Percentiles rank a stretch among this genome's conserved stretches.
These are phyloP conservation scores for Chaetothyriales sp. DNA, from an alignment of 2,329 filamentous ascomycete genomes.

Conservation along the genomic window DNA sequence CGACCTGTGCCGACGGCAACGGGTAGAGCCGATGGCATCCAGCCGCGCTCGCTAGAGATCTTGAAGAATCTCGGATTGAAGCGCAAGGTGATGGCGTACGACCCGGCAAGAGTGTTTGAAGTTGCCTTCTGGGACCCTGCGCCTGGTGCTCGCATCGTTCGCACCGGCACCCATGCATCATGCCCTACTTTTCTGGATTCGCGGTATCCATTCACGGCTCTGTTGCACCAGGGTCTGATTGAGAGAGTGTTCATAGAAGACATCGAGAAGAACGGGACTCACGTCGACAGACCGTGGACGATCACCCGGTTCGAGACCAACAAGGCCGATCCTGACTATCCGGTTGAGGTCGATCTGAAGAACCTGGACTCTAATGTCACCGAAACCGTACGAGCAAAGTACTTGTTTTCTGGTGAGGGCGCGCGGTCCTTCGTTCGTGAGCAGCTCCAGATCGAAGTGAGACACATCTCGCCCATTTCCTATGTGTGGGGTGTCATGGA, in stretches of 20 bases:
- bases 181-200: conserved; percentile 69
- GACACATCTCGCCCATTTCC: conserved; percentile 47
- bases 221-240: conserved; percentile 48
- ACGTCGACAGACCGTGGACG: conserved; percentile 45
- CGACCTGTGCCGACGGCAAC: conserved; percentile 69
- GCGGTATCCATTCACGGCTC: conserved; percentile 47
- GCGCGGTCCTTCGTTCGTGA: conserved; percentile 46
- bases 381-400: conserved; percentile 51
- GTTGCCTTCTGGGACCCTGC: conserved; percentile 52
- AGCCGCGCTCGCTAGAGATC: conserved; percentile 74
- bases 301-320: conserved; percentile 48
- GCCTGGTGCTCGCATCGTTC: conserved; percentile 38
- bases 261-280: conserved; percentile 42
- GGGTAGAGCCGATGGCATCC: conserved; percentile 80
- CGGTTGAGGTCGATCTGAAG: conserved; percentile 62
- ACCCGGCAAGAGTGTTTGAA: conserved; percentile 71
- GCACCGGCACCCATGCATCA: conserved; percentile 62
- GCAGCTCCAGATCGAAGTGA: conserved; percentile 50
- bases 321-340: conserved; percentile 51
- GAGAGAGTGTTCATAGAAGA: conserved; percentile 48
- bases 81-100: conserved; percentile 69
- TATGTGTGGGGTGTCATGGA: conserved; percentile 55
- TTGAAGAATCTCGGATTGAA: conserved; percentile 83
- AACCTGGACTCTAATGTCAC: conserved; percentile 57
- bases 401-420: conserved; percentile 48